phyloP scores from a whole-genome alignment of 2,329 filamentous ascomycete species.

The Calonectria multiphialidica region DNA sequence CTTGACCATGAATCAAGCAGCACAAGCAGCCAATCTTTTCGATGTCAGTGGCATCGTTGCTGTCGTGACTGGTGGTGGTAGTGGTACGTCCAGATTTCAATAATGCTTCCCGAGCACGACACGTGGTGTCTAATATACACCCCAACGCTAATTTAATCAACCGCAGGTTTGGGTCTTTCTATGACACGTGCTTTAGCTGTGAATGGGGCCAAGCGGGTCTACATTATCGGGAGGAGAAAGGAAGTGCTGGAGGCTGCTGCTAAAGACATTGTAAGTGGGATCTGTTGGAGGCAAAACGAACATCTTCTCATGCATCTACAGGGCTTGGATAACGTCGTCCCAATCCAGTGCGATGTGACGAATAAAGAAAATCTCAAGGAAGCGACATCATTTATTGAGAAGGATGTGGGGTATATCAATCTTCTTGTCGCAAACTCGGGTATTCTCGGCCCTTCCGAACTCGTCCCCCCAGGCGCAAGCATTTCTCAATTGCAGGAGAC shows the following conservation, averaged over 20 bases:
- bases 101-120: not conserved
- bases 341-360: slow-evolving; percentile 59
- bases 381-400: slow-evolving; percentile 67
- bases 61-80: slow-evolving; percentile 67
- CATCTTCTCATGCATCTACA: not conserved
- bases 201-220: slow-evolving; percentile 66
- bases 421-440: slow-evolving; percentile 78
- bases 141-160: not conserved
- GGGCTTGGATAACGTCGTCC: slow-evolving; percentile 50
- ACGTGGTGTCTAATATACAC: not conserved
- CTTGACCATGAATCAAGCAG: not conserved
- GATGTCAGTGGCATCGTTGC: slow-evolving; percentile 63
- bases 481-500: not conserved
- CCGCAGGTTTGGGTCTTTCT: slow-evolving; percentile 65
- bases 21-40: slow-evolving; percentile 52
- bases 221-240: slow-evolving; percentile 66
- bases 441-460: slow-evolving; percentile 67
- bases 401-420: slow-evolving; percentile 72
- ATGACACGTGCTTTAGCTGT: slow-evolving; percentile 64
- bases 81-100: not conserved
- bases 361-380: slow-evolving; percentile 64
- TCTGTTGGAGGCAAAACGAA: not conserved
- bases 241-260: slow-evolving; percentile 61
- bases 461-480: slow-evolving; percentile 36
- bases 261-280: slow-evolving; percentile 31